Evolutionary conservation across 2,329 filamentous ascomycete species (phyloP), one percentile per base, ranked within the genome.

Genomic region (Exophiala sp.): DNA sequence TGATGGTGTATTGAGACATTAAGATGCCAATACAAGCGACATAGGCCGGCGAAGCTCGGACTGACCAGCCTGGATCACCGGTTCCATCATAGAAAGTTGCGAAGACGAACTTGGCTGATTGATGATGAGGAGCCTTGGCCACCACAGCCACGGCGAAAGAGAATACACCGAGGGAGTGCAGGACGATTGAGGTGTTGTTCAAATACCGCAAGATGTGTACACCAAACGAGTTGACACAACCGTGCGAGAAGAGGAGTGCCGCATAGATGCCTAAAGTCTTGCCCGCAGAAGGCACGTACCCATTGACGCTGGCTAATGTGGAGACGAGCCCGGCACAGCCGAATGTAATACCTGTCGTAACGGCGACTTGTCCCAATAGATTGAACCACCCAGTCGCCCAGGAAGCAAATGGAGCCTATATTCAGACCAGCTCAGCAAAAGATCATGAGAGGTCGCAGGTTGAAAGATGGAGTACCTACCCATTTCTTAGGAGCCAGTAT

Each of bases 181-280:
- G 68, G 2, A 78, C 52, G 55, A 84, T 82, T 21, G 78, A 81
- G 1, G 72, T 67, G 62, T 82, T 83, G 67, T 83, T 84, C 24
- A 84, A 68, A 62, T 81, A 78, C 35, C 75, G 72, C 14, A 84
- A 71, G n/a, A 77, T 68, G 53, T 73, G 74, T 1, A 83, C 79
- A 43, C 80, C 80, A 59, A 84, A 82, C 0, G 77, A 79, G 65
- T 84, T 84, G 61, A 82, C 69, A 1, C 80, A 63, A 12, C 72
- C 79, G 60, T 83, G 80, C 3, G 76, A 79, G 33, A 78, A 58
- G 3, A 84, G 72, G 3, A 83, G 69, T 5, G 80, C 81, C 5
- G 78, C 80, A 58, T 83, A 82, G 54, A 84, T 83, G n/a, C 79
- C 80, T 46, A 84, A 75, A 2, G 78, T 81, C 57, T 74, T 73